Percentiles rank a stretch among this genome's conserved stretches.
These are phyloP conservation scores for Boeremia exigua DNA, from an alignment of 2,329 filamentous ascomycete species.

Conservation along the genomic window DNA sequence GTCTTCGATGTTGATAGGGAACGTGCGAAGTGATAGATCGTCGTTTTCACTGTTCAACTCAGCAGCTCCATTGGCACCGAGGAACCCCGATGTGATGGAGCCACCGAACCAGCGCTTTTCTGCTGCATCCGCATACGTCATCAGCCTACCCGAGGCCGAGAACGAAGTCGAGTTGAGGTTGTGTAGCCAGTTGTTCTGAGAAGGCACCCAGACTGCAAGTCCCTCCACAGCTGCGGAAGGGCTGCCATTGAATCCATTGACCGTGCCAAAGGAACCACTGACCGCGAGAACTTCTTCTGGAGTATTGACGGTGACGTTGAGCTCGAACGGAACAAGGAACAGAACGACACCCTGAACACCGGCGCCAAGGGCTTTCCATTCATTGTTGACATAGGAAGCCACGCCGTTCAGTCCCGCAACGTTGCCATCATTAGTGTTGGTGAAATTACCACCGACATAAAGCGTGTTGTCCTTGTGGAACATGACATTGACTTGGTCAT, in stretches of 20 bases:
- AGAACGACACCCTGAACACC: conserved; percentile 83
- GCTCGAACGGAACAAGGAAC: conserved; percentile 74
- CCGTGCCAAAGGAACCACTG: conserved; percentile 77
- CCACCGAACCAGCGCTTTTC: conserved; percentile 76
- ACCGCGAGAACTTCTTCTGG: conserved; percentile 79
- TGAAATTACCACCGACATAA: conserved; percentile 87
- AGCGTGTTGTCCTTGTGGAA: conserved; percentile 65
- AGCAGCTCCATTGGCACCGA: conserved; percentile 75
- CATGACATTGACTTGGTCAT: conserved; percentile 77
- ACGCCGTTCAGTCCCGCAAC: conserved; percentile 74
- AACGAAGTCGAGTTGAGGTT: conserved; percentile 71
- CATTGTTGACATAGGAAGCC: conserved; percentile 72
- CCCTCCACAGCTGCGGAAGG: conserved; percentile 69
- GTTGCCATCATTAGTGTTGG: conserved; percentile 68
- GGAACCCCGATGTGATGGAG: conserved; percentile 76
- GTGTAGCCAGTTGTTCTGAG: conserved; percentile 83
- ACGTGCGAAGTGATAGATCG: conserved; percentile 50
- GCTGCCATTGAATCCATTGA: conserved; percentile 71
- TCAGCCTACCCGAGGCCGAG: conserved; percentile 74
- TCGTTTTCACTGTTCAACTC: conserved; percentile 58
- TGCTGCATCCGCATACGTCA: conserved; percentile 69
- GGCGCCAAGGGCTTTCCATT: conserved; percentile 80
- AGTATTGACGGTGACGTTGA: conserved; percentile 75
- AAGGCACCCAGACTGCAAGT: conserved; percentile 92
- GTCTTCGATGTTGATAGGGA: conserved; percentile 47